Conservation (phyloP, 805 yeast species). For the Candida gorgasii region DNA sequence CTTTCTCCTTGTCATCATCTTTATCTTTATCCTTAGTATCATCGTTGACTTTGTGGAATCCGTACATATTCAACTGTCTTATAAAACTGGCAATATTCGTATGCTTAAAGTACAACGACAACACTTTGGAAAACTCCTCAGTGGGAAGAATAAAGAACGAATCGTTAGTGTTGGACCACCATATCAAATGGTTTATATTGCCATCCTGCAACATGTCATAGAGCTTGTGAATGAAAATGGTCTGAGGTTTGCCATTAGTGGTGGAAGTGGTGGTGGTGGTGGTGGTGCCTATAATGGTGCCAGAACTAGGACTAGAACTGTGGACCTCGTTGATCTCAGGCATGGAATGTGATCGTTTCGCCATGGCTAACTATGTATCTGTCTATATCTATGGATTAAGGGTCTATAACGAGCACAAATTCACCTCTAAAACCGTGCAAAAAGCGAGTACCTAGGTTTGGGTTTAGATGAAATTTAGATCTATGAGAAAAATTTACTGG, state of each 20-base stretch:
- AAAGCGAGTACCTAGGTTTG: too few species aligned
- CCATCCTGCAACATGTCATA: constrained; percentile 88
- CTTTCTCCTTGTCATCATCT: constrained; percentile 12
- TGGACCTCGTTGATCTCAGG: constrained; percentile 13
- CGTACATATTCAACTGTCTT: constrained; percentile 47
- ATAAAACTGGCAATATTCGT: constrained; percentile 46
- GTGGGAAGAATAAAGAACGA: constrained; percentile 81
- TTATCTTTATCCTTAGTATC: constrained; percentile 23
- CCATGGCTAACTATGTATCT: constrained; percentile 1
- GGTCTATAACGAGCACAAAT: too few species aligned
- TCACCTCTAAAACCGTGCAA: too few species aligned
- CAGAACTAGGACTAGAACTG: too few species aligned
- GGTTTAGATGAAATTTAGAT: constrained; percentile 6
- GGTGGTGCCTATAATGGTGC: too few species aligned
- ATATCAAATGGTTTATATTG: constrained; percentile 68
- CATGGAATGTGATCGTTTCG: constrained; percentile 15
- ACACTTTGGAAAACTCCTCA: constrained; percentile 80
- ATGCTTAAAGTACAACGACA: constrained; percentile 53
- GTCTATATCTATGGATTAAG: too few species aligned
- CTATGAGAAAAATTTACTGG: constrained; percentile 8
- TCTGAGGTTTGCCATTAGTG: constrained; percentile 35
- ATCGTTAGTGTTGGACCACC: constrained; percentile 76
- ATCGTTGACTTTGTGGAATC: constrained; percentile 47
- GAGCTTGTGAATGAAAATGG: constrained; percentile 79
- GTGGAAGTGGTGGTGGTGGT: too few species aligned